Percentiles rank a stretch among this genome's conserved stretches.
These are phyloP conservation scores for Copromyces sp. DNA, from an alignment of 495 filamentous ascomycete genomes.

Conservation along the genomic window DNA sequence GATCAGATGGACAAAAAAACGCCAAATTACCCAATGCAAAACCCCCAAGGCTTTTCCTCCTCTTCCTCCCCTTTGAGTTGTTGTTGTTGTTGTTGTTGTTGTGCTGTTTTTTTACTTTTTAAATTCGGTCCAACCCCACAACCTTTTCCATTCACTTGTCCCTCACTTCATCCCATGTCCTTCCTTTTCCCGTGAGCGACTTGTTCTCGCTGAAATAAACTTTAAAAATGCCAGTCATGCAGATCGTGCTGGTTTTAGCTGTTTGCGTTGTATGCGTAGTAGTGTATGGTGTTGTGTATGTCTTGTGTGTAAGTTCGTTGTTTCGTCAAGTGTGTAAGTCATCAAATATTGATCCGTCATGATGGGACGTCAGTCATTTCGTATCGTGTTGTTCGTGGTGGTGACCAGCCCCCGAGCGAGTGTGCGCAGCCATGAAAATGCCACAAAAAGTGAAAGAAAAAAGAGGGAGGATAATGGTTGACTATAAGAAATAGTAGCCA, in stretches of 20 bases:
- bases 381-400: constrained; percentile 4
- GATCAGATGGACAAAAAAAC: not conserved
- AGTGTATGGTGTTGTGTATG: not conserved
- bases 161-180: not conserved
- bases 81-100: not conserved
- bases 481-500: not conserved
- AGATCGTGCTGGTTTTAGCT: constrained; percentile 3
- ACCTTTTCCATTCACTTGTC: not conserved
- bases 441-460: not conserved
- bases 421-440: not conserved
- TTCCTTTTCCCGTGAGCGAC: not conserved
- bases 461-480: not conserved
- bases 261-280: not conserved
- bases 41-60: not conserved
- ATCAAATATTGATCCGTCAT: constrained; percentile 5
- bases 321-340: not conserved
- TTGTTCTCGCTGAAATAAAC: not conserved
- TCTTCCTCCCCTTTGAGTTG: not conserved
- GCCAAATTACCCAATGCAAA: not conserved
- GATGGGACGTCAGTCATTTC: constrained; percentile 18
- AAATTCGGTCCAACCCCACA: not conserved
- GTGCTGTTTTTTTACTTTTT: not conserved
- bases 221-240: constrained; percentile 11
- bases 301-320: not conserved
- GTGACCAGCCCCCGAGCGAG: constrained; percentile 9